A percentile compares a stretch with the other conserved stretches of the same genome.
These are phyloP conservation scores for Leishmania guyanensis DNA, from an alignment of 208 protist genomes.

Conservation along the genomic window DNA sequence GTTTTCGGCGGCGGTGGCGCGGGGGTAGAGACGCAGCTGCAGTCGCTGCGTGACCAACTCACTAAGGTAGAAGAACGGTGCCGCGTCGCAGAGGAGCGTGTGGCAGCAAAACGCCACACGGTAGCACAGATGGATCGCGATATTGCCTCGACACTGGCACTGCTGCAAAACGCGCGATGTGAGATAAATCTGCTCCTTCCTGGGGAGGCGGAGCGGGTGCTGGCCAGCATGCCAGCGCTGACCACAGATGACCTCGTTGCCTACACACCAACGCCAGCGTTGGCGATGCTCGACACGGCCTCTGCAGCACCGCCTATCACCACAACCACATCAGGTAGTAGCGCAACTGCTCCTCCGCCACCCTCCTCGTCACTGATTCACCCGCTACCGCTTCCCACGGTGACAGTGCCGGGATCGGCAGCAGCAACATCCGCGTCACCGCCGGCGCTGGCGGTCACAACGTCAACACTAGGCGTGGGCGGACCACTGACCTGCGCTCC, in stretches of 20 bases:
- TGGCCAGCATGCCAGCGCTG: constrained; percentile 20
- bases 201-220: constrained; percentile 34
- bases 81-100: constrained; percentile 32
- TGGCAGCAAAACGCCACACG: constrained; percentile 32
- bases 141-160: constrained; percentile 39
- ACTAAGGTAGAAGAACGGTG: constrained; percentile 40
- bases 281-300: background rate
- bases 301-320: background rate
- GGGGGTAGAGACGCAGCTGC: constrained; percentile 42
- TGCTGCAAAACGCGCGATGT: constrained; percentile 49
- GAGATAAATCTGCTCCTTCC: constrained; percentile 54
- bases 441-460: constrained; percentile 14
- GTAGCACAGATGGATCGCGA: constrained; percentile 56
- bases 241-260: constrained; percentile 22
- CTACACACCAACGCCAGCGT: constrained; percentile 10
- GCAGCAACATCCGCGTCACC: background rate
- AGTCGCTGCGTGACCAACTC: constrained; percentile 48
- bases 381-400: background rate
- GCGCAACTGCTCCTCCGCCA: constrained; percentile 1
- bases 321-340: background rate
- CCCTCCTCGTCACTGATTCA: background rate
- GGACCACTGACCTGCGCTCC: constrained; percentile 11
- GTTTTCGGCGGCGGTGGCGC: constrained; percentile 38
- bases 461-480: constrained; percentile 32
- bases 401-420: background rate